phyloP scores from a whole-genome alignment of 768 basidiomycete species.

The Strobilomyces echinocephalus region DNA sequence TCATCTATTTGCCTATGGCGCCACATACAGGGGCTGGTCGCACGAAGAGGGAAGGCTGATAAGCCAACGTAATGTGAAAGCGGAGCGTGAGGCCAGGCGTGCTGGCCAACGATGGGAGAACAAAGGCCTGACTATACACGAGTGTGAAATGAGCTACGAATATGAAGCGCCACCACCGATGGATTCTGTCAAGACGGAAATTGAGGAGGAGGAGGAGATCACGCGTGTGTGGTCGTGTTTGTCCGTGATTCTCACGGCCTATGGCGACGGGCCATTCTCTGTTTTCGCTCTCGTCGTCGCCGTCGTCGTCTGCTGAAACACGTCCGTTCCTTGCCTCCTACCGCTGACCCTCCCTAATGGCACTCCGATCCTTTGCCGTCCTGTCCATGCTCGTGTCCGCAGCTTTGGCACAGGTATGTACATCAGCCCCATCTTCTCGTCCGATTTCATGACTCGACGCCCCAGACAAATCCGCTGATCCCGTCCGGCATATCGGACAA shows the following conservation, averaged over 20 bases:
- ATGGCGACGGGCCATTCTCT: neutral
- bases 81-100: neutral
- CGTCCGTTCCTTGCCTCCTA: conserved; percentile 30
- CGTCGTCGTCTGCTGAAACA: neutral
- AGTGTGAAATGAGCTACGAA: conserved; percentile 12
- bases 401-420: conserved; percentile 45
- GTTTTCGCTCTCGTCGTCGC: neutral
- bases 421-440: neutral
- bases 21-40: conserved; percentile 6
- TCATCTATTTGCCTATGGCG: conserved; percentile 1
- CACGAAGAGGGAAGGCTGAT: neutral
- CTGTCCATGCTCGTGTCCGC: conserved; percentile 47
- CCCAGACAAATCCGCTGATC: conserved; percentile 48
- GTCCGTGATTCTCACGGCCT: neutral
- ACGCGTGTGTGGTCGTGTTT: conserved; percentile 10
- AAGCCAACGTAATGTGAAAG: neutral
- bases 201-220: conserved; percentile 1
- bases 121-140: conserved; percentile 6
- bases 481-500: conserved; percentile 55
- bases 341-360: conserved; percentile 23
- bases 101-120: neutral
- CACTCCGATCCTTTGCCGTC: conserved; percentile 51
- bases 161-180: conserved; percentile 3
- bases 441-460: conserved; percentile 15
- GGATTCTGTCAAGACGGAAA: conserved; percentile 11